phyloP scores from a whole-genome alignment of 176 grass and related monocot species.

The Bonia amplexicaulis region DNA sequence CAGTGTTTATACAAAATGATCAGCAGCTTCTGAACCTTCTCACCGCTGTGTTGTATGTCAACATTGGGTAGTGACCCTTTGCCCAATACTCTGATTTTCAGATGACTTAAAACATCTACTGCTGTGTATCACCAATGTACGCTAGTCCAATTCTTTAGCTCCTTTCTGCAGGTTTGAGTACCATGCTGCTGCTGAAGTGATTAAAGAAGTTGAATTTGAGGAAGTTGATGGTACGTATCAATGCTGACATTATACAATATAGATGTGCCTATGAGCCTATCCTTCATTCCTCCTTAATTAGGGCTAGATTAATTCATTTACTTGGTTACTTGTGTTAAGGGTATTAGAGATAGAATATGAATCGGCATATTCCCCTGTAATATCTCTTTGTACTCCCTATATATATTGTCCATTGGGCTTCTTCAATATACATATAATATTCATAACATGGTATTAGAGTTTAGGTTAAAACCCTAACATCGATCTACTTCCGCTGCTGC shows the following conservation, averaged over 20 bases:
- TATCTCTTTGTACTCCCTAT: too few species aligned
- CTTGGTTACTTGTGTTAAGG: not conserved
- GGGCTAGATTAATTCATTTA: not conserved
- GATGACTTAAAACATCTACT: not conserved
- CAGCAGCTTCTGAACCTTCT: not conserved
- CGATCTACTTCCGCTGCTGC: too few species aligned
- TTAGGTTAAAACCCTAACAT: too few species aligned
- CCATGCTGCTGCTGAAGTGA: conserved; percentile 71
- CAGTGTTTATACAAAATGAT: not conserved
- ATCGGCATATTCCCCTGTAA: too few species aligned
- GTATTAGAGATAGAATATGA: too few species aligned
- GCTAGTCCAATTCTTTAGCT: not conserved
- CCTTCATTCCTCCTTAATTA: not conserved
- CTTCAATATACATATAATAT: too few species aligned
- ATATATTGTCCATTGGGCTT: too few species aligned
- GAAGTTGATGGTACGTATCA: conserved; percentile 66
- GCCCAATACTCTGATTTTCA: not conserved
- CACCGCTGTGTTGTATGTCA: not conserved
- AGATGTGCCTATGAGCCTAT: not conserved
- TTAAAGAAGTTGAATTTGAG: conserved; percentile 83
- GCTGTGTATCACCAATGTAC: not conserved
- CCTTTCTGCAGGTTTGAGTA: conserved; percentile 74
- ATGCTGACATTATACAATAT: not conserved
- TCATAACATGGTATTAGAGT: too few species aligned
- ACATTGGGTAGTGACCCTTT: not conserved